A percentile compares a stretch with the other conserved stretches of the same genome.
phyloP scores from a whole-genome alignment of 2,329 filamentous ascomycete genomes.

The Ophiostoma ulmi region DNA sequence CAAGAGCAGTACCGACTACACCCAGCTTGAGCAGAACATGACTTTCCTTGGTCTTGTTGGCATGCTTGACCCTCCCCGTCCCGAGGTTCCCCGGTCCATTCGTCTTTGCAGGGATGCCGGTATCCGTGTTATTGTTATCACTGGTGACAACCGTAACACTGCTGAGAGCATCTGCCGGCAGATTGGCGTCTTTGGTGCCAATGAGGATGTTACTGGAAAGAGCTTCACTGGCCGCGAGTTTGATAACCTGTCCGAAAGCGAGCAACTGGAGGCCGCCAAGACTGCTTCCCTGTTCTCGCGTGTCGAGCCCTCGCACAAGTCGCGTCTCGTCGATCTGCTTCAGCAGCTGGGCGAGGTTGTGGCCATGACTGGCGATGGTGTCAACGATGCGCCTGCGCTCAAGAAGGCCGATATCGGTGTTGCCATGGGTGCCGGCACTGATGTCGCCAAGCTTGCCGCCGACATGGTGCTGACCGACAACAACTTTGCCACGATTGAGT shows the following conservation, averaged over 20 bases:
- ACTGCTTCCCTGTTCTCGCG: constrained; percentile 89
- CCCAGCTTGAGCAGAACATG: constrained; percentile 84
- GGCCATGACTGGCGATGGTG: constrained; percentile 97
- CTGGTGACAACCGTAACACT: constrained; percentile 95
- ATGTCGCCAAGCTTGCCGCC: constrained; percentile 91
- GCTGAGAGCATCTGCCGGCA: constrained; percentile 96
- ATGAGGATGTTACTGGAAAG: constrained; percentile 78
- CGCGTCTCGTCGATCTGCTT: constrained; percentile 92
- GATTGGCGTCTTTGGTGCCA: constrained; percentile 79
- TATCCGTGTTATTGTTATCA: constrained; percentile 96
- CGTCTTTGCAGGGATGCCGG: constrained; percentile 85
- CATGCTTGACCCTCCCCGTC: constrained; percentile 94
- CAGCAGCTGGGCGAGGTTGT: constrained; percentile 92
- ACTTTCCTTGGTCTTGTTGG: constrained; percentile 89
- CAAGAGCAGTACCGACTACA: constrained; percentile 78
- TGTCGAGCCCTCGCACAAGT: constrained; percentile 94
- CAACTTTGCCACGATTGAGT: constrained; percentile 97
- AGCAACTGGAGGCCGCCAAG: constrained; percentile 80
- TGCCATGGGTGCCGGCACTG: constrained; percentile 96
- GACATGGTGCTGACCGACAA: constrained; percentile 99
- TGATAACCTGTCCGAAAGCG: constrained; percentile 70
- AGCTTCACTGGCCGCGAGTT: constrained; percentile 95
- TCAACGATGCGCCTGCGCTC: constrained; percentile 94
- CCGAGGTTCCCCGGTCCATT: constrained; percentile 83
- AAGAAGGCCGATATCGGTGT: constrained; percentile 99